Evolutionary conservation across 768 basidiomycete genomes (phyloP).

Genomic region (Lactarius psammicola): DNA sequence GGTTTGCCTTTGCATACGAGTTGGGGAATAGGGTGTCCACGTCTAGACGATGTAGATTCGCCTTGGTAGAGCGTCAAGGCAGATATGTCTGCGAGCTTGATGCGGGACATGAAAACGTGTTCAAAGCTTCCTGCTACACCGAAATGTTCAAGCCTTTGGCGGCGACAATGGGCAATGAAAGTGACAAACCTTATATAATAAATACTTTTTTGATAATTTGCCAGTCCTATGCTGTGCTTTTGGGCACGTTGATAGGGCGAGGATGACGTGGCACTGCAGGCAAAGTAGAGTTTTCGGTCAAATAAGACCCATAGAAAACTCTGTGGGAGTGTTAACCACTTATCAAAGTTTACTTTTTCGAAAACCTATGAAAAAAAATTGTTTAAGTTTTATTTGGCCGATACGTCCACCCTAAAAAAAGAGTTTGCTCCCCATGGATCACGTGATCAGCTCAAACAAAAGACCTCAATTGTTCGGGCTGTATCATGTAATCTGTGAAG

Average conservation of each 20-base stretch:
- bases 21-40: slow-evolving; percentile 71
- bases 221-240: neutral
- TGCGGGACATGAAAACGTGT: slow-evolving; percentile 53
- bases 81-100: slow-evolving; percentile 68
- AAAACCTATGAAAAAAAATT: no score
- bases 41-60: slow-evolving; percentile 58
- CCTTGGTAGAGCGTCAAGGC: slow-evolving; percentile 79
- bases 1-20: slow-evolving; percentile 77
- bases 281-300: no score
- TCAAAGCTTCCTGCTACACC: neutral
- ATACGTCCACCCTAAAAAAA: no score
- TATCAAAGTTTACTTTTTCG: no score
- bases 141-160: neutral
- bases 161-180: neutral
- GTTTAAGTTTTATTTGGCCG: no score
- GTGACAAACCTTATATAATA: slow-evolving; percentile 10
- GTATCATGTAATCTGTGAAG: no score
- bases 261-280: no score
- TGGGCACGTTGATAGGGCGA: slow-evolving; percentile 18
- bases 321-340: no score
- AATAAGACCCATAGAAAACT: no score
- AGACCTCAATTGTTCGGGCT: no score
- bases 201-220: neutral
- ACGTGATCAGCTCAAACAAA: no score
- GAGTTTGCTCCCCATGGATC: no score